These are phyloP conservation scores for Diplodia sapinea DNA, from an alignment of 2,329 filamentous ascomycete genomes.

Conservation along the genomic window DNA sequence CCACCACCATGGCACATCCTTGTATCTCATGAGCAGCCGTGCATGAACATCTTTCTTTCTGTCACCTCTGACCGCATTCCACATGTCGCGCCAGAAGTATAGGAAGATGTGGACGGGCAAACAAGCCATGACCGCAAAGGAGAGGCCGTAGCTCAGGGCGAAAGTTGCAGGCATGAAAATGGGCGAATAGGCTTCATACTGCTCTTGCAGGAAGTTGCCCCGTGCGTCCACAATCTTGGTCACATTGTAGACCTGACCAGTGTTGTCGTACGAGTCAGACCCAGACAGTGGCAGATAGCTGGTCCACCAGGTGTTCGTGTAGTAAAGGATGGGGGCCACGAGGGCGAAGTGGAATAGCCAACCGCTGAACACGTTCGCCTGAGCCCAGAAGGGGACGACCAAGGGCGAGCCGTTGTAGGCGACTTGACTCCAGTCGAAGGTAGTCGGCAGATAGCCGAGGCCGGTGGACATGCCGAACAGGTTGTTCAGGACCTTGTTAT, in stretches of 20 bases:
- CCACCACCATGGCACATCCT: slow-evolving; percentile 64
- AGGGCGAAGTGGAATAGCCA: slow-evolving; percentile 47
- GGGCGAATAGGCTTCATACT: slow-evolving; percentile 50
- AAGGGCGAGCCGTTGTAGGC: slow-evolving; percentile 35
- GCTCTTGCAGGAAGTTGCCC: slow-evolving; percentile 43
- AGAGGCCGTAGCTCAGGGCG: slow-evolving; percentile 46
- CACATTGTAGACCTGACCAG: slow-evolving; percentile 68
- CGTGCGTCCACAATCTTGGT: slow-evolving; percentile 43
- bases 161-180: slow-evolving; percentile 49
- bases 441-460: slow-evolving; percentile 37
- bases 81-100: slow-evolving; percentile 46
- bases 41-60: slow-evolving; percentile 47
- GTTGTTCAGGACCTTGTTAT: slow-evolving; percentile 41
- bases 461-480: slow-evolving; percentile 39
- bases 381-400: slow-evolving; percentile 46
- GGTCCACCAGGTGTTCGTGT: slow-evolving; percentile 59
- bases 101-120: slow-evolving; percentile 48
- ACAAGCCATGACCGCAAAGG: slow-evolving; percentile 41
- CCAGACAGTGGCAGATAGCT: slow-evolving; percentile 36
- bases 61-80: slow-evolving; percentile 65
- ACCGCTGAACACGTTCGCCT: slow-evolving; percentile 52
- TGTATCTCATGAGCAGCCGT: slow-evolving; percentile 63
- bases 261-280: slow-evolving; percentile 67
- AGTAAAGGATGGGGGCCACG: slow-evolving; percentile 50
- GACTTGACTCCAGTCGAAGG: slow-evolving; percentile 40